Evolutionary conservation across 805 yeast species (phyloP).

Genomic region (Zygosaccharomyces bailii): DNA sequence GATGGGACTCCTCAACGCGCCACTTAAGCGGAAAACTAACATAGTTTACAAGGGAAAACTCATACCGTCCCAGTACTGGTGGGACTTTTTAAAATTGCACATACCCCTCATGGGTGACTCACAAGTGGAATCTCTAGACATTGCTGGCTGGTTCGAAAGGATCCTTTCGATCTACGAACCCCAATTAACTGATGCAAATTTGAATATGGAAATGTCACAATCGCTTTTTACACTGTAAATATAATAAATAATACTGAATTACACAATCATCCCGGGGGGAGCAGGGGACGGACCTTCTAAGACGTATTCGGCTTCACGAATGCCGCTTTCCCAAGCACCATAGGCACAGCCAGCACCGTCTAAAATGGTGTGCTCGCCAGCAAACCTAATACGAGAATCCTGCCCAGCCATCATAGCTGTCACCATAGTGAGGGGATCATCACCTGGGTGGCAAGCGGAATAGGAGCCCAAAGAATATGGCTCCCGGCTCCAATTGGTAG

Average conservation of each 20-base stretch:
- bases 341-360: slow-evolving; percentile 93
- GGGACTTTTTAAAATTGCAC: slow-evolving; percentile 31
- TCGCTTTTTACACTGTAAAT: slow-evolving; percentile 12
- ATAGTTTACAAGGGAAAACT: slow-evolving; percentile 30
- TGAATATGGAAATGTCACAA: slow-evolving; percentile 8
- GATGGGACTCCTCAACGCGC: slow-evolving; percentile 28
- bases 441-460: slow-evolving; percentile 63
- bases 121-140: slow-evolving; percentile 24
- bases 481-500: slow-evolving; percentile 76
- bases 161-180: slow-evolving; percentile 19
- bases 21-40: slow-evolving; percentile 27
- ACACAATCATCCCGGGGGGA: background rate
- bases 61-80: slow-evolving; percentile 36
- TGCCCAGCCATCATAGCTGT: slow-evolving; percentile 59
- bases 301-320: slow-evolving; percentile 48
- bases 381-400: slow-evolving; percentile 61
- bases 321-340: slow-evolving; percentile 82
- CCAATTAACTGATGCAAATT: slow-evolving; percentile 19
- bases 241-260: background rate
- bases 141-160: slow-evolving; percentile 31
- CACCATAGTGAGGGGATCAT: slow-evolving; percentile 63
- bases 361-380: slow-evolving; percentile 83
- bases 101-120: slow-evolving; percentile 25
- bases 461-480: slow-evolving; percentile 81
- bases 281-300: slow-evolving; percentile 14